Conservation (phyloP, 2,329 filamentous ascomycete genomes). For the Fusarium coffeatum region DNA sequence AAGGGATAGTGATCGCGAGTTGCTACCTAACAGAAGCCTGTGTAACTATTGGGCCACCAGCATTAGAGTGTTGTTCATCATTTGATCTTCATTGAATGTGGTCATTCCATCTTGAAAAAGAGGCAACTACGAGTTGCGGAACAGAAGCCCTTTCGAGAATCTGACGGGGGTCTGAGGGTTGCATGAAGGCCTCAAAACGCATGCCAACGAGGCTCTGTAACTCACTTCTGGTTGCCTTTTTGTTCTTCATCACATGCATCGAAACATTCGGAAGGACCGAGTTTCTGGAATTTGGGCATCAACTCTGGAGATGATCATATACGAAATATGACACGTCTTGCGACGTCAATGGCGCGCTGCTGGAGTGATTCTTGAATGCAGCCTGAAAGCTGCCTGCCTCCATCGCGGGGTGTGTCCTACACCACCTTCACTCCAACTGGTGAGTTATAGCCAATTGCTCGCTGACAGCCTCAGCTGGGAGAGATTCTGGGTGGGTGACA, state of each 20-base stretch:
- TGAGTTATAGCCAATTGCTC: slow-evolving; percentile 5
- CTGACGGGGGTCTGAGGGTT: neutral
- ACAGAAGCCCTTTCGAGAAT: neutral
- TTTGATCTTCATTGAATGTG: neutral
- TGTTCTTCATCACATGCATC: neutral
- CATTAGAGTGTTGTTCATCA: neutral
- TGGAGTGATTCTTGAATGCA: neutral
- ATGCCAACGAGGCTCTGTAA: neutral
- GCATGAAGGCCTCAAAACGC: slow-evolving; percentile 9
- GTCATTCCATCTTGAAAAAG: neutral
- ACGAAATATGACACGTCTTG: slow-evolving; percentile 20
- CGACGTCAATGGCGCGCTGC: neutral
- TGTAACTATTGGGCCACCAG: too few species aligned
- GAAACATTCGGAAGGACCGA: neutral
- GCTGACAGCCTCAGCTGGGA: slow-evolving; percentile 1
- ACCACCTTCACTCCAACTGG: neutral
- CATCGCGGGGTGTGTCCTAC: neutral
- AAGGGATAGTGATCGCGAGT: neutral
- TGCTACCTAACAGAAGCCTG: neutral
- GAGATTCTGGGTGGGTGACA: slow-evolving; percentile 6
- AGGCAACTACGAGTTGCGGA: neutral
- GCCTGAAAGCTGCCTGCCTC: neutral
- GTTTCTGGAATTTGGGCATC: neutral
- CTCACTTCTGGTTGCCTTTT: neutral
- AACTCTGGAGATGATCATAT: slow-evolving; percentile 6